Evolutionary conservation across 1,284 basidiomycete genomes (phyloP), one percentile per base, ranked within the genome.

Genomic region (Boletus calvinii): DNA sequence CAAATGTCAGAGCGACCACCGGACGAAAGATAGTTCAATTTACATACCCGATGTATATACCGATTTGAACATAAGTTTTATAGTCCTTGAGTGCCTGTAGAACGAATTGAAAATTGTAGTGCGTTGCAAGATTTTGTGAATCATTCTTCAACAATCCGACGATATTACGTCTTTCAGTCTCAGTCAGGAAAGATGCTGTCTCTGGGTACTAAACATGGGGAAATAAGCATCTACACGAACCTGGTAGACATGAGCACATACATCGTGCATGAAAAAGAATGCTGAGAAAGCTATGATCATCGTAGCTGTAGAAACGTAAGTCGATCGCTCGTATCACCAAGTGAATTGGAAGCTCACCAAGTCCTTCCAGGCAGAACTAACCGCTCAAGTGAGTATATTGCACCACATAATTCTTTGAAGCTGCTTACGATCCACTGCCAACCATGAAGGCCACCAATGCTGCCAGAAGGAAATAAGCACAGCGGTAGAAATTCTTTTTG

Each of bases 391-490:
- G 8, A 64, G 42, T 34, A 50, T 30, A 42, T 35, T 13, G 11
- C 12, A 9, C 9, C 5, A 34, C 8, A 45, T 17, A 15, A 45
- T 34, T 7, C 2, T 31, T 35, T n/a, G 4, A 32, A 6, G 6
- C 31, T 43, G 62, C 78, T 73, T 57, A 80, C 77, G 43, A 79
- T 78, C 77, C 77, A 79, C 37, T 74, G 71, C 74, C 74, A 74
- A 22, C 71, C 71, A 51, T 66, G 73, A 18, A 74, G 61, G 34
- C 67, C 71, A 32, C 67, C 71, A 76, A 70, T 52, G 13, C 71
- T 72, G 37, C n/a, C 20, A 22, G 32, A 41, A 4, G 5, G 1
- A 34, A 38, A 43, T 53, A 29, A 58, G 29, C 13, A 46, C 11
- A 1, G n/a, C 4, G 46, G 4, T 9, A 36, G 8, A 18, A 37